Base-by-base conservation (phyloP, 2,329 filamentous ascomycete genomes). In the Phyllosticta citribraziliensis region DNA sequence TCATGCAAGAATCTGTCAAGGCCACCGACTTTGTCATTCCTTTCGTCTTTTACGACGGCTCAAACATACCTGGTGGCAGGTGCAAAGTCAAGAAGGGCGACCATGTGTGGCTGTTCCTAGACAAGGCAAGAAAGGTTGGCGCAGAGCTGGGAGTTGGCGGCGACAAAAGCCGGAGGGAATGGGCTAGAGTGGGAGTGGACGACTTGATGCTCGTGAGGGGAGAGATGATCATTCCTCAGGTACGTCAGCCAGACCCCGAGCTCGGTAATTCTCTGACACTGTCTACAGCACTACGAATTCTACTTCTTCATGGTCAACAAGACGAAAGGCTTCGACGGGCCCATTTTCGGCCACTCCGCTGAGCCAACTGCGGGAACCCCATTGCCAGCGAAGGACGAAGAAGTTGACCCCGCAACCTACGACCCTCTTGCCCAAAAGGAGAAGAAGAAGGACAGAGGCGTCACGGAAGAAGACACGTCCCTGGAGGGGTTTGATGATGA, bases 251-350 rank as follows among this genome's bases (percentile, higher is more conserved):
- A 51, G 14, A 17, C 3, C 24, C 51, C 10, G 52, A 30, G 3
- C 3, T 22, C 4, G 11, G 20, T 30, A 17, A 20, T 51, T 9
- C 8, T 53, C 19, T 40, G 47, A 3, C 58, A 35, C 47, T 55
- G 52, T 65, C 72, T 61, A 72, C 70, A 97, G 91, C 94, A 99
- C 74, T 97, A 95, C 71, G 93, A 97, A 66, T 91, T 99, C 72
- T 94, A 97, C 73, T 94, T 93, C 76, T 97, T 99, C 76, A 86
- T 97, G 71, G 88, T 96, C 73, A 97, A 97, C 73, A 90, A 88
- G 69, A 88, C 85, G 25, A 74, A 84, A 1, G 89, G 88, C 1
- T 87, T 89, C n/a, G 84, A 85, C 47, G 87, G 88, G 57, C 79
- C 78, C 5, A 78, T 99, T 10, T 97, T 99, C 73, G 82, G 90